A percentile compares a stretch with the other conserved stretches of the same genome.
These are phyloP conservation scores for Taiozyma onychis DNA, from an alignment of 1,139 yeast species.

Conservation along the genomic window DNA sequence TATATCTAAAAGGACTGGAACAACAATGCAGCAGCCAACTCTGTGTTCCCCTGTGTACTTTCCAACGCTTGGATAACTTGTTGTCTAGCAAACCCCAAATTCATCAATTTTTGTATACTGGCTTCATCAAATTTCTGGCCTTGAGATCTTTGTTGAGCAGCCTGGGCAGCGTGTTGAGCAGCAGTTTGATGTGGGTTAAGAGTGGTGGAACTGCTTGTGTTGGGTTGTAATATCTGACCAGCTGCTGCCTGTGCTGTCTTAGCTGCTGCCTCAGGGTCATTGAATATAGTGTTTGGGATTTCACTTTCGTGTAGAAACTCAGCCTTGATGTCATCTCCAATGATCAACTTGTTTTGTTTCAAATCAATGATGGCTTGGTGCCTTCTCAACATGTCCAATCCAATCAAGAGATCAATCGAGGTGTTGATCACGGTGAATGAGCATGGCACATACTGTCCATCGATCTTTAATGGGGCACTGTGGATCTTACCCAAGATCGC, in stretches of 20 bases:
- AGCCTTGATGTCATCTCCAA: constrained; percentile 62
- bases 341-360: constrained; percentile 54
- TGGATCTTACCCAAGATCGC: constrained; percentile 81
- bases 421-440: constrained; percentile 79
- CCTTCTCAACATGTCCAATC: constrained; percentile 67
- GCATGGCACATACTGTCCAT: constrained; percentile 63
- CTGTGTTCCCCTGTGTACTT: constrained; percentile 70
- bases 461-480: constrained; percentile 81
- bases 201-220: constrained; percentile 1
- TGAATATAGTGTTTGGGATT: constrained; percentile 40
- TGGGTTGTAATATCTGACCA: neutral
- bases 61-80: constrained; percentile 64
- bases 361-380: constrained; percentile 83
- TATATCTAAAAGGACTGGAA: constrained; percentile 29
- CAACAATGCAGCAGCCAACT: constrained; percentile 75
- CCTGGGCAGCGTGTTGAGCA: constrained; percentile 9
- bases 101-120: constrained; percentile 46
- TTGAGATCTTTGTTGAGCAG: constrained; percentile 7
- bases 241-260: constrained; percentile 2
- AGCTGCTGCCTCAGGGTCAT: constrained; percentile 5
- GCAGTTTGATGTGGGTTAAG: constrained; percentile 10
- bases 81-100: constrained; percentile 63
- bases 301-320: constrained; percentile 71
- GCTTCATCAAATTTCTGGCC: constrained; percentile 31
- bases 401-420: constrained; percentile 55